These are phyloP conservation scores for Aspergillus quadrilineatus DNA, from an alignment of 2,329 filamentous ascomycete genomes.

Conservation along the genomic window DNA sequence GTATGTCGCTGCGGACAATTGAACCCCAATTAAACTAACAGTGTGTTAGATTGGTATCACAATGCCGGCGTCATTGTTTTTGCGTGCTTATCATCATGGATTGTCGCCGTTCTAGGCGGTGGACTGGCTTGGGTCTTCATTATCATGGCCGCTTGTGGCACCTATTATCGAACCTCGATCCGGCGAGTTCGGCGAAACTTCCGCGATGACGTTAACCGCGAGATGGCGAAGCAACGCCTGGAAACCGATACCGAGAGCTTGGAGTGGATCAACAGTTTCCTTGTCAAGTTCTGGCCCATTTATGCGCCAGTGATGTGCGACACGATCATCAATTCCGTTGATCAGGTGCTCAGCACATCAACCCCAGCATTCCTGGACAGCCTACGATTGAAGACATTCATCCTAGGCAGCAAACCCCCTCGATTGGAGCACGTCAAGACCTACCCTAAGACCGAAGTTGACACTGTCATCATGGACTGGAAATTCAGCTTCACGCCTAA, in stretches of 20 bases:
- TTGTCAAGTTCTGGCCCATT: conserved; percentile 99
- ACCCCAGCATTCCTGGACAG: conserved; percentile 93
- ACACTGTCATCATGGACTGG: conserved; percentile 98
- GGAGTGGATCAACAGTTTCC: conserved; percentile 98
- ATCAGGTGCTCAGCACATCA: conserved; percentile 89
- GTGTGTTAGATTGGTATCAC: conserved; percentile 85
- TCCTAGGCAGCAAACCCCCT: conserved; percentile 90
- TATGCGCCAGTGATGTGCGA: conserved; percentile 91
- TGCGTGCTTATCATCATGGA: conserved; percentile 85
- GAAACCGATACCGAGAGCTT: conserved; percentile 90
- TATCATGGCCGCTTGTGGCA: conserved; percentile 86
- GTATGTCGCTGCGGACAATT: conserved; percentile 46
- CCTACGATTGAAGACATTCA: conserved; percentile 88
- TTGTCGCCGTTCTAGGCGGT: conserved; percentile 83
- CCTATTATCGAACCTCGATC: conserved; percentile 94
- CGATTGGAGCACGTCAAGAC: conserved; percentile 97
- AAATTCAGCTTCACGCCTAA: conserved; percentile 99
- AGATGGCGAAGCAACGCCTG: conserved; percentile 80
- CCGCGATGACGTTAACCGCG: conserved; percentile 86
- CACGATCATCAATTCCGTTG: conserved; percentile 88
- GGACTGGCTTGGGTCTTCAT: conserved; percentile 91
- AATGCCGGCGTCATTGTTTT: conserved; percentile 94
- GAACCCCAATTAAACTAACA: conserved; percentile 6
- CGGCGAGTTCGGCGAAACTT: conserved; percentile 93
- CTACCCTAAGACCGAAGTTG: conserved; percentile 91